Evolutionary conservation across 2,329 filamentous ascomycete species (phyloP).

Genomic region (Aphanoascus verrucosus): DNA sequence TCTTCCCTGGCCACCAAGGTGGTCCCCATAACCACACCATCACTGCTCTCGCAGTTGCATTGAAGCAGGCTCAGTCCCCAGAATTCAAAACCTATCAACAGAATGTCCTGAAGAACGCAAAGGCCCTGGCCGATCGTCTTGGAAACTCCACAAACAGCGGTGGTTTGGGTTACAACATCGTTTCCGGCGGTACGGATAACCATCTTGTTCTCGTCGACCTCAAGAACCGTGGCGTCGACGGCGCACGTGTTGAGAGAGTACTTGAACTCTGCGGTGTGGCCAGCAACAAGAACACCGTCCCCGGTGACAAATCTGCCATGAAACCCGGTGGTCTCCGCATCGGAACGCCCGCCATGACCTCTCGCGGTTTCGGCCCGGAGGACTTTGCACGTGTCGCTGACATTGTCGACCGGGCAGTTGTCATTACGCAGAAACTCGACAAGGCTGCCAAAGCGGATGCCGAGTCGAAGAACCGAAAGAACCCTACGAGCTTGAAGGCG

Average conservation of each 20-base stretch:
- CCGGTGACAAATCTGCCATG: constrained; percentile 85
- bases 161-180: constrained; percentile 79
- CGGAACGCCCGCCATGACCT: constrained; percentile 96
- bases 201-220: constrained; percentile 96
- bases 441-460: constrained; percentile 59
- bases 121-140: constrained; percentile 65
- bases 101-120: constrained; percentile 85
- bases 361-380: constrained; percentile 75
- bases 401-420: constrained; percentile 73
- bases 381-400: constrained; percentile 82
- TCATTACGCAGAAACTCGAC: constrained; percentile 66
- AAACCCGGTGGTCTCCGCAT: constrained; percentile 88
- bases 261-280: constrained; percentile 89
- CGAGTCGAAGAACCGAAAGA: constrained; percentile 75
- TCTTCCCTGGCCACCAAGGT: constrained; percentile 98
- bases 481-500: constrained; percentile 96
- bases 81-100: constrained; percentile 94
- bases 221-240: constrained; percentile 75
- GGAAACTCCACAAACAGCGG: constrained; percentile 60
- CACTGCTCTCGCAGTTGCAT: constrained; percentile 84
- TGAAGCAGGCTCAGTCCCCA: constrained; percentile 81
- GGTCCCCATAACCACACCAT: constrained; percentile 99
- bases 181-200: constrained; percentile 90
- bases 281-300: constrained; percentile 99
- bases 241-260: constrained; percentile 81